phyloP scores from a whole-genome alignment of 1,139 yeast species.

The Hyphopichia khmerensis region DNA sequence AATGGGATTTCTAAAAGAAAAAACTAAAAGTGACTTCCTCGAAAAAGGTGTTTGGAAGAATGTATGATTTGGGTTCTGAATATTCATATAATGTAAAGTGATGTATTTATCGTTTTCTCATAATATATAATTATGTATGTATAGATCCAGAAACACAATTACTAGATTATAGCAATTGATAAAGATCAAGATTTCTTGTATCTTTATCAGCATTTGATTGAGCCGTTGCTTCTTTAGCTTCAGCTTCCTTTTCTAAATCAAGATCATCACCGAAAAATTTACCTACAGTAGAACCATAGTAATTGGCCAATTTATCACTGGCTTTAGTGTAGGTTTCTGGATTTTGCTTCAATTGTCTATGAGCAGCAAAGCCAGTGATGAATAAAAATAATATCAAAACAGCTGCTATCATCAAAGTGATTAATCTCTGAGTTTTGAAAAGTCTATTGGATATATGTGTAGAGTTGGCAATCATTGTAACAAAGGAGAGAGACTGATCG shows the following conservation, averaged over 20 bases:
- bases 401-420: slow-evolving; percentile 19
- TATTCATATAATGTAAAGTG: no score
- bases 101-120: no score
- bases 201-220: background rate
- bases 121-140: no score
- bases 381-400: slow-evolving; percentile 23
- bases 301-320: slow-evolving; percentile 13
- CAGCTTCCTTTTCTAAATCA: slow-evolving; percentile 11
- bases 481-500: no score
- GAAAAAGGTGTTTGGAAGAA: slow-evolving; percentile 48
- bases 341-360: slow-evolving; percentile 12
- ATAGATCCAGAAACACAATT: no score
- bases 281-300: slow-evolving; percentile 8
- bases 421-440: slow-evolving; percentile 28
- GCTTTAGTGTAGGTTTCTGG: slow-evolving; percentile 13
- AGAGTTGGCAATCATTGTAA: slow-evolving; percentile 31
- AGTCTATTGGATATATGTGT: slow-evolving; percentile 29
- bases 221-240: slow-evolving; percentile 8
- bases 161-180: no score
- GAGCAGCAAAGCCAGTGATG: slow-evolving; percentile 22
- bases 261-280: slow-evolving; percentile 3
- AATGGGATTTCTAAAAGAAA: slow-evolving; percentile 42
- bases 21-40: slow-evolving; percentile 44
- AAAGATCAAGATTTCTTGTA: background rate
- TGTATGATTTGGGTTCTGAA: no score